phyloP scores from a whole-genome alignment of 306 rosid species.

The Abrus precatorius region DNA sequence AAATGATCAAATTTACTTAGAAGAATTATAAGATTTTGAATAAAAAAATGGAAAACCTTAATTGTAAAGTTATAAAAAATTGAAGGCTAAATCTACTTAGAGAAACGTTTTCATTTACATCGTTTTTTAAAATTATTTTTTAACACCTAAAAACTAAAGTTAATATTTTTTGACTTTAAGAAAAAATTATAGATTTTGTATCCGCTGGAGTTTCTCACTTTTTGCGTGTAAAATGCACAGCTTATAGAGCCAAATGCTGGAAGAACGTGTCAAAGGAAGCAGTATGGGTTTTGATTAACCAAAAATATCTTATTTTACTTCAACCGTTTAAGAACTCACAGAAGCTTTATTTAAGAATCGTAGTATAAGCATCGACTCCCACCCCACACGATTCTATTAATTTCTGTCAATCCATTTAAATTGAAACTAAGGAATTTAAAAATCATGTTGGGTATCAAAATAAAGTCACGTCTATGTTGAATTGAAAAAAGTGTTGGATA shows the following conservation, averaged over 20 bases:
- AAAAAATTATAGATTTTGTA: not conserved
- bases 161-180: not conserved
- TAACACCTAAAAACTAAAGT: no score
- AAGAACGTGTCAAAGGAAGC: not conserved
- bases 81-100: no score
- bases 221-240: not conserved
- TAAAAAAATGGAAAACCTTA: no score
- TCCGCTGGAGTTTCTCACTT: not conserved
- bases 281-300: not conserved
- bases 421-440: conserved; percentile 23
- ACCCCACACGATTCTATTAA: conserved; percentile 2
- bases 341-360: no score
- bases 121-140: no score
- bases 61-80: no score
- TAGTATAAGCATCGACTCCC: not conserved
- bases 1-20: no score
- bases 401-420: conserved; percentile 33
- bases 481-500: conserved; percentile 46
- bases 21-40: no score
- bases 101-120: no score
- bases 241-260: not conserved
- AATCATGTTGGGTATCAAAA: conserved; percentile 31
- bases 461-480: not conserved
- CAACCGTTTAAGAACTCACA: not conserved
- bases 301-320: not conserved